These are phyloP conservation scores for Codiaeum variegatum DNA, from an alignment of 441 rosid species.

Conservation along the genomic window DNA sequence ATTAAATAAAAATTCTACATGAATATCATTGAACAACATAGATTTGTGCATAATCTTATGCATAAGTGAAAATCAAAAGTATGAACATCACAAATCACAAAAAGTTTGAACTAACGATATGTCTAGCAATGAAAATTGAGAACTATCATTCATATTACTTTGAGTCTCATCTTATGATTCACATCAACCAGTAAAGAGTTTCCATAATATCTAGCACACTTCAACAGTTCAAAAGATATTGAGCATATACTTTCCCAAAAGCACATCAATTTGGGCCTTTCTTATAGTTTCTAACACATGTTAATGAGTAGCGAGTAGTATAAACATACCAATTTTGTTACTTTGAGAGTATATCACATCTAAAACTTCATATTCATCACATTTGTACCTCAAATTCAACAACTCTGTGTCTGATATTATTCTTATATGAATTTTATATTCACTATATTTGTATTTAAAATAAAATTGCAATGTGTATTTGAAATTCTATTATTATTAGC, in stretches of 20 bases:
- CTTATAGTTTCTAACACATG: too few species aligned
- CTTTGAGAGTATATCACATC: slow-evolving; percentile 89
- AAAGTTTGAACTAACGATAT: slow-evolving; percentile 13
- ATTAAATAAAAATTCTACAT: too few species aligned
- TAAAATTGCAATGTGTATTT: too few species aligned
- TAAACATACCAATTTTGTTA: slow-evolving; percentile 67
- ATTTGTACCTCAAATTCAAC: too few species aligned
- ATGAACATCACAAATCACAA: slow-evolving; percentile 8
- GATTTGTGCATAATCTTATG: slow-evolving; percentile 9
- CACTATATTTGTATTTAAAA: too few species aligned
- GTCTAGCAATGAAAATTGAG: slow-evolving; percentile 8
- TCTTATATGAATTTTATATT: too few species aligned
- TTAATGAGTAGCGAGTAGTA: slow-evolving; percentile 12
- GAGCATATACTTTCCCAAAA: too few species aligned
- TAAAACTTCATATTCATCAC: too few species aligned
- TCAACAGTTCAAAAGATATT: too few species aligned
- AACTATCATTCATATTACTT: slow-evolving; percentile 5
- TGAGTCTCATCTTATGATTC: background rate
- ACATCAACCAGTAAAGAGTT: slow-evolving; percentile 10
- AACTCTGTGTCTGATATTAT: too few species aligned
- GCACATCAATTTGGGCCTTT: too few species aligned
- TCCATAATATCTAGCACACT: background rate
- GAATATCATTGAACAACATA: slow-evolving; percentile 11
- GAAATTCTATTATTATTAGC: too few species aligned
- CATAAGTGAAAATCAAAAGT: slow-evolving; percentile 5